Evolutionary conservation across 2,329 filamentous ascomycete genomes (phyloP).

Genomic region (Clarireedia monteithiana): DNA sequence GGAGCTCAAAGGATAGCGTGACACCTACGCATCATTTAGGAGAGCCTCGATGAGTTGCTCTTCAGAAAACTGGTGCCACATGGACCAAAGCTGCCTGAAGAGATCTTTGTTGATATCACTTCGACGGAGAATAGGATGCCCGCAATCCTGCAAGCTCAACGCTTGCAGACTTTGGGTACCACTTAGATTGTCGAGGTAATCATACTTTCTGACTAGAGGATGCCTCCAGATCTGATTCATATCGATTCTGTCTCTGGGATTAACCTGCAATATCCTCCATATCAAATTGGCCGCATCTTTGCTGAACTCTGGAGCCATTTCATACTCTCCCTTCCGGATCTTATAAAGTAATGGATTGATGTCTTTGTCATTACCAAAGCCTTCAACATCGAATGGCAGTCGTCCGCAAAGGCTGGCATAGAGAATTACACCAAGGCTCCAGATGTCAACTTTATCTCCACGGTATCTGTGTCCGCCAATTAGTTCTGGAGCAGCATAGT

Average conservation of each 20-base stretch:
- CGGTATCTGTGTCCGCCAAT: slow-evolving; percentile 71
- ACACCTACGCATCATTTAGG: slow-evolving; percentile 52
- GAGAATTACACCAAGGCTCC: slow-evolving; percentile 87
- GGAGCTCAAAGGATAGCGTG: neutral
- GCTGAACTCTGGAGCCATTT: slow-evolving; percentile 55
- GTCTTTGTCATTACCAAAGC: slow-evolving; percentile 13
- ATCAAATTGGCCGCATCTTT: slow-evolving; percentile 71
- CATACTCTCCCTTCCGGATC: slow-evolving; percentile 51
- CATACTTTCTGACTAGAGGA: slow-evolving; percentile 77
- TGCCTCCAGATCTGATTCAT: slow-evolving; percentile 81
- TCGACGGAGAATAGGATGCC: slow-evolving; percentile 48
- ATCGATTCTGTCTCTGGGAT: slow-evolving; percentile 71
- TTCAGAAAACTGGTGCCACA: slow-evolving; percentile 83
- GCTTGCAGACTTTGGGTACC: slow-evolving; percentile 40
- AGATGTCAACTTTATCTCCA: slow-evolving; percentile 83
- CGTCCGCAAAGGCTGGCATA: slow-evolving; percentile 80
- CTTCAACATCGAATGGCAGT: slow-evolving; percentile 66
- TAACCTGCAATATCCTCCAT: slow-evolving; percentile 66
- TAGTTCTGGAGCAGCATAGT: slow-evolving; percentile 92
- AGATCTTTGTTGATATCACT: slow-evolving; percentile 74
- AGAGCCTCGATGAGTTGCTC: slow-evolving; percentile 63
- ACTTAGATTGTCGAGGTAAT: slow-evolving; percentile 55
- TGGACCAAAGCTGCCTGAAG: slow-evolving; percentile 74
- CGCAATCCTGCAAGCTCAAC: slow-evolving; percentile 52
- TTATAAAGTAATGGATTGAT: slow-evolving; percentile 53